Conservation (phyloP, 1,139 yeast genomes). For the Suhomyces choctaworum region DNA sequence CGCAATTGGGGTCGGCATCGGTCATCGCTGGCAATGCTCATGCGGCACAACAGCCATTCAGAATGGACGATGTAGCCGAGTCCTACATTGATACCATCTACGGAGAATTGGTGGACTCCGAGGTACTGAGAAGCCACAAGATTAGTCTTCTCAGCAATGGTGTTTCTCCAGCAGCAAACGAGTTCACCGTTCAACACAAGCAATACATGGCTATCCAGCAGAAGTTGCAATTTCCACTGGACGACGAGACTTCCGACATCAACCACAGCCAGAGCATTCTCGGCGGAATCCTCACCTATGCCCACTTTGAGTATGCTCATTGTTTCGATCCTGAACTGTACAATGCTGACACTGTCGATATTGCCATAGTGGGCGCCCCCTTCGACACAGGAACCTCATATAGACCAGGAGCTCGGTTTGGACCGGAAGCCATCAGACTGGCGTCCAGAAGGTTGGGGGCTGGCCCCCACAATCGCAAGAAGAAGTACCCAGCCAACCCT, state of each 20-base stretch:
- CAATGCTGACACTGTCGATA: slow-evolving; percentile 29
- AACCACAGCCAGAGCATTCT: slow-evolving; percentile 21
- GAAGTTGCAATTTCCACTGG: slow-evolving; percentile 32
- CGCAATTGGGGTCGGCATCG: slow-evolving; percentile 1
- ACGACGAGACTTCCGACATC: slow-evolving; percentile 41
- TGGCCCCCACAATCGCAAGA: slow-evolving; percentile 22
- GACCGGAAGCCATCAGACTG: slow-evolving; percentile 48
- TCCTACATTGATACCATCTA: slow-evolving; percentile 30
- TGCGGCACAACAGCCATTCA: background rate
- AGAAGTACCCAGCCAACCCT: slow-evolving; percentile 23
- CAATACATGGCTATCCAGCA: slow-evolving; percentile 16
- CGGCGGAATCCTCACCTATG: slow-evolving; percentile 51
- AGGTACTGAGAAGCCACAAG: slow-evolving; percentile 6
- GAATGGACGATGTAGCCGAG: background rate
- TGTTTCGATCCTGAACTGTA: slow-evolving; percentile 34
- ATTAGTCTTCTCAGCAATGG: slow-evolving; percentile 1
- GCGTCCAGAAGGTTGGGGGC: slow-evolving; percentile 38
- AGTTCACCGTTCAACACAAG: slow-evolving; percentile 8
- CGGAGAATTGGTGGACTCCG: slow-evolving; percentile 24
- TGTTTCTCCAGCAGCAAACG: background rate
- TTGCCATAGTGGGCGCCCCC: slow-evolving; percentile 55
- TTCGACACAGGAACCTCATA: slow-evolving; percentile 53
- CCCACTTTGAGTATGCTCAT: slow-evolving; percentile 38
- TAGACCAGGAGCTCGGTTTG: slow-evolving; percentile 53
- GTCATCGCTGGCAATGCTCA: background rate